These are phyloP conservation scores for Uronychia setigera DNA, from an alignment of 73 alveolate genomes.

Conservation along the genomic window DNA sequence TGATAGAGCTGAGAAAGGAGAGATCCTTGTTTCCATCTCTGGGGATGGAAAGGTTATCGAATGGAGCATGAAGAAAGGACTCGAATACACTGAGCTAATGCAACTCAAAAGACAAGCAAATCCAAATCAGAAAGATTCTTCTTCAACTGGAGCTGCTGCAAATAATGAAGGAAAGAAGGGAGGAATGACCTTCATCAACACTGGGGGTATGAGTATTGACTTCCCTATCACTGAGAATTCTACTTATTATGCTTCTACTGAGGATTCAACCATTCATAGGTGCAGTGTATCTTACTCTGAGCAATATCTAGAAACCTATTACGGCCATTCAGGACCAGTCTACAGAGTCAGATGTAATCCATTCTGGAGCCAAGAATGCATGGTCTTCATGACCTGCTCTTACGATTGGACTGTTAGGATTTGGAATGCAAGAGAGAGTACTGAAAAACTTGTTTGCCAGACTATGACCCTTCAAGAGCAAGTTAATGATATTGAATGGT, in stretches of 20 bases:
- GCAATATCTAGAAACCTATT: slow-evolving; percentile 89
- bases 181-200: slow-evolving; percentile 88
- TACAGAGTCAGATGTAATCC: slow-evolving; percentile 97
- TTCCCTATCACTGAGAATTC: slow-evolving; percentile 84
- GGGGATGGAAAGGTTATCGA: slow-evolving; percentile 97
- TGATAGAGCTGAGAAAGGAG: slow-evolving; percentile 94
- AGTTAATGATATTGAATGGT: slow-evolving; percentile 97
- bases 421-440: slow-evolving; percentile 93
- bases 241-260: slow-evolving; percentile 96
- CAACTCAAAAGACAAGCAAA: slow-evolving; percentile 91
- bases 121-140: slow-evolving; percentile 85
- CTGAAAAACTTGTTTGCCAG: slow-evolving; percentile 63
- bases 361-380: slow-evolving; percentile 80
- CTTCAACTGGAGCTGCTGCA: slow-evolving; percentile 66
- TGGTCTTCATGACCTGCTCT: slow-evolving; percentile 93
- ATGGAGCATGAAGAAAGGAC: slow-evolving; percentile 97
- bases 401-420: slow-evolving; percentile 98
- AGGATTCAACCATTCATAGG: slow-evolving; percentile 95
- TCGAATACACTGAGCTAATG: slow-evolving; percentile 95
- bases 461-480: slow-evolving; percentile 84
- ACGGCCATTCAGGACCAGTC: slow-evolving; percentile 99
- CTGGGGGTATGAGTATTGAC: slow-evolving; percentile 88
- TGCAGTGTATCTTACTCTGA: slow-evolving; percentile 94
- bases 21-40: slow-evolving; percentile 81
- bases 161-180: slow-evolving; percentile 72